phyloP scores from a whole-genome alignment of 495 filamentous ascomycete species.

The Friedmanniomyces simplex region DNA sequence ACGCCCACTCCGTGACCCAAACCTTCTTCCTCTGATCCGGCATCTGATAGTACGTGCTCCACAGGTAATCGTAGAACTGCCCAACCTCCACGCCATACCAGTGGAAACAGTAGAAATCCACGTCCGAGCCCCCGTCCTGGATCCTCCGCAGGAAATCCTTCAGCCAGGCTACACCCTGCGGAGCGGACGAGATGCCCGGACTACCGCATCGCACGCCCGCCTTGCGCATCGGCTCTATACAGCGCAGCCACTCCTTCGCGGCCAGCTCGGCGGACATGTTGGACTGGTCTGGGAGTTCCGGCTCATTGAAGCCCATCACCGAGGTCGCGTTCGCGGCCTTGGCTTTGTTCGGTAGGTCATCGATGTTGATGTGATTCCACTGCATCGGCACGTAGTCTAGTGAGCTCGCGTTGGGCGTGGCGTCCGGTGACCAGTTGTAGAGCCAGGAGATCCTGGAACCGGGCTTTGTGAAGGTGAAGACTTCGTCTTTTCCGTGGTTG shows the following conservation, averaged over 20 bases:
- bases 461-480: slow-evolving; percentile 15
- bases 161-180: slow-evolving; percentile 18
- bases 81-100: slow-evolving; percentile 21
- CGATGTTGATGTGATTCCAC: slow-evolving; percentile 19
- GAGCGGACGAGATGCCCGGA: slow-evolving; percentile 18
- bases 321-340: neutral
- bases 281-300: slow-evolving; percentile 18
- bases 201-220: slow-evolving; percentile 14
- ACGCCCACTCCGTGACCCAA: slow-evolving; percentile 17
- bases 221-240: slow-evolving; percentile 17
- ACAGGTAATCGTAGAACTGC: slow-evolving; percentile 22
- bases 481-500: slow-evolving; percentile 13
- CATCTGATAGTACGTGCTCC: slow-evolving; percentile 16
- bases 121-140: slow-evolving; percentile 6
- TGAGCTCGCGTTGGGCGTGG: slow-evolving; percentile 12
- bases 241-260: slow-evolving; percentile 16
- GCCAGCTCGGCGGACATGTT: slow-evolving; percentile 13
- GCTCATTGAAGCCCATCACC: slow-evolving; percentile 19
- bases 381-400: slow-evolving; percentile 19
- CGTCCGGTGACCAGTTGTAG: slow-evolving; percentile 19
- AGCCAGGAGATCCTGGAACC: slow-evolving; percentile 19
- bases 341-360: slow-evolving; percentile 8
- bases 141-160: slow-evolving; percentile 12
- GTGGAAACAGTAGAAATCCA: slow-evolving; percentile 20
- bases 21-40: slow-evolving; percentile 16